Evolutionary conservation across 2,329 filamentous ascomycete genomes (phyloP).

Genomic region (Penicillium sp.): DNA sequence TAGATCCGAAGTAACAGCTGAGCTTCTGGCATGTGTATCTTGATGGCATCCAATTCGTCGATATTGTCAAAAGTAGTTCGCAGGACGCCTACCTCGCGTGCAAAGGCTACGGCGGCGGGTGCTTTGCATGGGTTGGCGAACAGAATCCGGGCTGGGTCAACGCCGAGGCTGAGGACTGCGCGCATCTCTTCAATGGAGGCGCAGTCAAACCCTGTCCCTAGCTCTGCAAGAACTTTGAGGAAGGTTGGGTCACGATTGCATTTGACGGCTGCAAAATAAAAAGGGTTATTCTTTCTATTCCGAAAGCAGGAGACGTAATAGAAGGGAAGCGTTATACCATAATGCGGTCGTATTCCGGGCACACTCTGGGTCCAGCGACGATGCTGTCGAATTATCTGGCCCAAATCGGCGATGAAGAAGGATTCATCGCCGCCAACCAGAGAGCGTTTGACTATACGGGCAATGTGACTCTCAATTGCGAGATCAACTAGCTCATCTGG

Average conservation of each 20-base stretch:
- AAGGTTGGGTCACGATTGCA: conserved; percentile 26
- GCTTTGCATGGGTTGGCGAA: conserved; percentile 30
- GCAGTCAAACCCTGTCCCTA: conserved; percentile 28
- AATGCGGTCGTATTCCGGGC: conserved; percentile 19
- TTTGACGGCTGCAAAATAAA: conserved; percentile 23
- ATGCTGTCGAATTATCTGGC: conserved; percentile 17
- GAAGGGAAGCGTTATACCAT: conserved; percentile 10
- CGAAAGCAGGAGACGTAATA: accelerated
- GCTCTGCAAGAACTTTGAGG: conserved; percentile 19
- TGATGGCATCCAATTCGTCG: conserved; percentile 27
- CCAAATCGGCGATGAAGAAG: conserved; percentile 23
- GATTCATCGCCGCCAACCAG: conserved; percentile 13
- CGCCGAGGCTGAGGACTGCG: conserved; percentile 17
- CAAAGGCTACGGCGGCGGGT: conserved; percentile 16
- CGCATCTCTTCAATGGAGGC: conserved; percentile 26
- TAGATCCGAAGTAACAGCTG: conserved; percentile 23
- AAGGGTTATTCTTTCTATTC: background rate
- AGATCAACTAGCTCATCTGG: conserved; percentile 11
- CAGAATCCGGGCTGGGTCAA: conserved; percentile 24
- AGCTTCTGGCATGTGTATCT: conserved; percentile 15
- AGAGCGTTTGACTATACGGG: conserved; percentile 1
- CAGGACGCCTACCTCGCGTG: conserved; percentile 13
- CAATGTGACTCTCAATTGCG: conserved; percentile 12
- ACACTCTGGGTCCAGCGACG: conserved; percentile 15
- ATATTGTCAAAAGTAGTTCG: conserved; percentile 28